Evolutionary conservation across 2,329 filamentous ascomycete genomes (phyloP).

Genomic region (Microsporum canis): DNA sequence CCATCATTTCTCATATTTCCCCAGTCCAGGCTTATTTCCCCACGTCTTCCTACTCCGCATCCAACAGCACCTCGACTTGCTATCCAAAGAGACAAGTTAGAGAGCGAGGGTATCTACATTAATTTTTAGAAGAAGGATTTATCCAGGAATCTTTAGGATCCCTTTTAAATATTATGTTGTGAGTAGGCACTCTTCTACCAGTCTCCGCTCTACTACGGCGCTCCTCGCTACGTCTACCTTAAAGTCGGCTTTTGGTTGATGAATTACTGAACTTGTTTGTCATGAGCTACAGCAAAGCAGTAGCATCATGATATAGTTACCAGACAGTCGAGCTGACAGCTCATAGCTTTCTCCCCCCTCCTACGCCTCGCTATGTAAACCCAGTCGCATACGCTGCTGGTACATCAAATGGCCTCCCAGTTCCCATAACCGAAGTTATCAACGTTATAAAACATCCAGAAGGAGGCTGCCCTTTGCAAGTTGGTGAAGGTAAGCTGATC

Average conservation of each 20-base stretch:
- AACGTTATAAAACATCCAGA: conserved; percentile 73
- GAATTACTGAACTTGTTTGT: neutral
- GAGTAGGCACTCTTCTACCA: neutral
- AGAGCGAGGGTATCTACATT: neutral
- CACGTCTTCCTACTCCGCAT: neutral
- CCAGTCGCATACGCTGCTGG: conserved; percentile 61
- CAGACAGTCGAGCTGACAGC: conserved; percentile 1
- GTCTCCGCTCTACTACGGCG: neutral
- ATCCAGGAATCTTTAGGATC: neutral
- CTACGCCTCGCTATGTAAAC: conserved; percentile 71
- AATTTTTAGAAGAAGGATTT: neutral
- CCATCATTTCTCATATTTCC: neutral
- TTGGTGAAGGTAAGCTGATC: conserved; percentile 64
- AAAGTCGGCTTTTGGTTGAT: neutral
- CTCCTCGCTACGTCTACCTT: neutral
- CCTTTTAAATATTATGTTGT: neutral
- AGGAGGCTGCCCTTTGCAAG: conserved; percentile 79
- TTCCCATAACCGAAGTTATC: conserved; percentile 82
- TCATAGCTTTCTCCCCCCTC: conserved; percentile 69
- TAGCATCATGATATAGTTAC: neutral
- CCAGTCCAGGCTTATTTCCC: neutral
- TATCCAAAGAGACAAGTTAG: neutral
- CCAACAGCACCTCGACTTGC: neutral
- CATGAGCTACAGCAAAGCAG: neutral
- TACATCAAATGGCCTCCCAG: conserved; percentile 54